Conservation (phyloP, 768 basidiomycete species). For the Lentinula detonsa region DNA sequence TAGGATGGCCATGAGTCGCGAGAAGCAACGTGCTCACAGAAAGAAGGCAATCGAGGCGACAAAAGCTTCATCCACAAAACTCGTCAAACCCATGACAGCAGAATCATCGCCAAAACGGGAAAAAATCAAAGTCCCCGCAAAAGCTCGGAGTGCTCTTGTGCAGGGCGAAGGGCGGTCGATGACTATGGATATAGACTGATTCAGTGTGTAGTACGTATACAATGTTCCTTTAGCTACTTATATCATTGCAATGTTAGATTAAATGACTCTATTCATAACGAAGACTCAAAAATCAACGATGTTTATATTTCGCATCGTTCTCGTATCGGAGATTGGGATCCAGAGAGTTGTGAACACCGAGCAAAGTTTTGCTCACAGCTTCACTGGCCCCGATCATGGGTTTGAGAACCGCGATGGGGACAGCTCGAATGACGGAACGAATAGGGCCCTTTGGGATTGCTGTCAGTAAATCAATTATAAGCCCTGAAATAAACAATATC, state of each 20-base stretch:
- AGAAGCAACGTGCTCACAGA: conserved; percentile 72
- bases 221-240: conserved; percentile 7
- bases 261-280: background rate
- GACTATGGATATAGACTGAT: conserved; percentile 84
- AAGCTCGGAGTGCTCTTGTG: conserved; percentile 66
- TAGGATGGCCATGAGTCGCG: conserved; percentile 82
- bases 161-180: conserved; percentile 82
- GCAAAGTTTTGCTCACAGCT: conserved; percentile 91
- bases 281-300: conserved; percentile 26
- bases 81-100: conserved; percentile 57
- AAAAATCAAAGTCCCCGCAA: conserved; percentile 71
- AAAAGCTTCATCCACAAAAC: conserved; percentile 47
- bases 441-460: conserved; percentile 56
- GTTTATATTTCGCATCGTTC: conserved; percentile 93
- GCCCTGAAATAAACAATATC: conserved; percentile 14
- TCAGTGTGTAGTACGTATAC: background rate
- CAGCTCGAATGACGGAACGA: conserved; percentile 90
- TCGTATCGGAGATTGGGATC: conserved; percentile 81
- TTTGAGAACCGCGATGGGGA: conserved; percentile 94
- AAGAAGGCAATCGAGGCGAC: conserved; percentile 55
- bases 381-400: conserved; percentile 98
- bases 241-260: background rate
- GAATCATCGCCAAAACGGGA: conserved; percentile 52
- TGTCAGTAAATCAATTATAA: conserved; percentile 3
- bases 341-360: conserved; percentile 89